Evolutionary conservation across 495 filamentous ascomycete genomes (phyloP).

Genomic region (Viridothelium virens): DNA sequence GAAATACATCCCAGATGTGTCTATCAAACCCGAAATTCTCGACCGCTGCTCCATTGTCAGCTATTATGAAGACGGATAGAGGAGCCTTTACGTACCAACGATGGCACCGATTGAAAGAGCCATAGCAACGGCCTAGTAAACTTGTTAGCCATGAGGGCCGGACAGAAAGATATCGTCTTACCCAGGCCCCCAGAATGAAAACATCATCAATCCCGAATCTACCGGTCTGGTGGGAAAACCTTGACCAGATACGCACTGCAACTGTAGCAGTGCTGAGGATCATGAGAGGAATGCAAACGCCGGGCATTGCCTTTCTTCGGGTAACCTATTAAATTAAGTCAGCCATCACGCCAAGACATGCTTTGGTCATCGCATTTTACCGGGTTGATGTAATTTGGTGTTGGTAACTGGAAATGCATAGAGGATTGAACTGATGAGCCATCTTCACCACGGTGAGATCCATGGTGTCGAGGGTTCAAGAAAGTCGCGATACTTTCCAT

Average conservation of each 20-base stretch:
- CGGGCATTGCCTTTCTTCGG: constrained; percentile 14
- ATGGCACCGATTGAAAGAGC: constrained; percentile 6
- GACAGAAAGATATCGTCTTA: not conserved
- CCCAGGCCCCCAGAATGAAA: constrained; percentile 17
- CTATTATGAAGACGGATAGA: not conserved
- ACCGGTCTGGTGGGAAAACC: constrained; percentile 16
- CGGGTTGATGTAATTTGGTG: constrained; percentile 17
- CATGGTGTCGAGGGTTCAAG: constrained; percentile 1
- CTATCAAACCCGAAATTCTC: constrained; percentile 24
- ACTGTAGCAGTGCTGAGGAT: constrained; percentile 15
- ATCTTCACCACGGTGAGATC: not conserved
- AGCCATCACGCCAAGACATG: not conserved
- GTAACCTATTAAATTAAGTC: not conserved
- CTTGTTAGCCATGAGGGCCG: not conserved
- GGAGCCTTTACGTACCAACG: not conserved
- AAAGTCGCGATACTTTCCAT: not conserved
- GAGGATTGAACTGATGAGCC: constrained; percentile 4
- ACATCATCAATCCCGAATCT: constrained; percentile 21
- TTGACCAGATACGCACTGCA: constrained; percentile 18
- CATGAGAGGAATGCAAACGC: constrained; percentile 13
- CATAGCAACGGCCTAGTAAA: constrained; percentile 12
- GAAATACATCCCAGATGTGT: constrained; percentile 30
- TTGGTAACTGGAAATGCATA: constrained; percentile 2
- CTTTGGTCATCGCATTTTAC: not conserved
- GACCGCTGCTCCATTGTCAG: constrained; percentile 14